Evolutionary conservation across 2,329 filamentous ascomycete genomes (phyloP), one percentile per base, ranked within the genome.

Genomic region (Apiospora hydei): DNA sequence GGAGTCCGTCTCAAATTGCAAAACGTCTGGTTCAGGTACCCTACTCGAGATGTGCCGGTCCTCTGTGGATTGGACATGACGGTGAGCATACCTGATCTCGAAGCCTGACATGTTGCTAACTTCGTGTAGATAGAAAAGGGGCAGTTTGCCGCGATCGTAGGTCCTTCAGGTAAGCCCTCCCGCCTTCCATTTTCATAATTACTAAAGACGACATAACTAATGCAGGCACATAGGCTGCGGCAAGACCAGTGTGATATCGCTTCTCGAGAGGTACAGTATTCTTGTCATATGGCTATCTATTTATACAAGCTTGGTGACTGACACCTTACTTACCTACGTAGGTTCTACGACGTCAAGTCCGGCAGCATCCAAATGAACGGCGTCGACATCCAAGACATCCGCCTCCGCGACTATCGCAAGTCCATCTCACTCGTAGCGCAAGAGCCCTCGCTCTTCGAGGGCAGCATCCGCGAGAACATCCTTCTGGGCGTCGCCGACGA

Each of bases 121-220:
- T 70, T 46, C 1, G 18, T 71, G 26, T 53, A 80, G 38, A 88
- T 94, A 70, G 84, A 90, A 74, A 90, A 89, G 73, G 92, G 91
- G 1, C 90, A 93, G 78, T 94, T 93, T 77, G 90, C 88, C 1
- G 92, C 91, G 1, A 85, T 94, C 1, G 91, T 94, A 8, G 92
- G 92, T 0, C 87, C 91, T 0, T 92, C 90, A 6, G 92, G 92
- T 24, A 75, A 71, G 73, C 44, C 14, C 3, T 11, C 57, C 11
- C 8, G n/a, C 16, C 53, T 67, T 11, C n/a, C 13, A 26, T 47
- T 67, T 51, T 30, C 26, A n/a, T n/a, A n/a, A n/a, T n/a, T n/a
- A n/a, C 41, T 43, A 1, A 24, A 64, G 5, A 41, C 13, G 4
- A 41, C 51, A 49, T 18, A 34, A 44, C 73, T 80, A 41, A 80